Percentiles rank a stretch among this genome's conserved stretches.
phyloP scores from a whole-genome alignment of 1,284 basidiomycete genomes.

The Clitocybe nebularis region DNA sequence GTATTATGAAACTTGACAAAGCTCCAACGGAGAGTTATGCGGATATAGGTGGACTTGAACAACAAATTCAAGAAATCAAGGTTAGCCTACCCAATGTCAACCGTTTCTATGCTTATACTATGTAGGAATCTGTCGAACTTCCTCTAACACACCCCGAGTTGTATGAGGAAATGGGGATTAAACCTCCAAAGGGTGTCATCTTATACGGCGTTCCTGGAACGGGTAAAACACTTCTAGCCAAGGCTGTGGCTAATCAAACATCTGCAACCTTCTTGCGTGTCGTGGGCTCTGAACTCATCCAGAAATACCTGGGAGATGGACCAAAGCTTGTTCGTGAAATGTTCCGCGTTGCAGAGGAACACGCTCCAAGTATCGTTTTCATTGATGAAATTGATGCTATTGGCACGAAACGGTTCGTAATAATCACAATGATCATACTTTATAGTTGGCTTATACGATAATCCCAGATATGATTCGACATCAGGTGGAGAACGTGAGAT shows the following conservation, averaged over 20 bases:
- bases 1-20: constrained; percentile 98
- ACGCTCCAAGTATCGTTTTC: constrained; percentile 98
- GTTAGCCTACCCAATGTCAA: constrained; percentile 32
- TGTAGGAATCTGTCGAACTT: constrained; percentile 94
- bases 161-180: constrained; percentile 99
- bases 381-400: constrained; percentile 99
- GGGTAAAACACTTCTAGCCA: constrained; percentile 96
- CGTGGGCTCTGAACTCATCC: constrained; percentile 97
- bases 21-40: constrained; percentile 99
- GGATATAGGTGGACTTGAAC: constrained; percentile 95
- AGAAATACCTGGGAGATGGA: constrained; percentile 99
- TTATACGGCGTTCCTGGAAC: constrained; percentile 98
- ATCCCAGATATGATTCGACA: constrained; percentile 84
- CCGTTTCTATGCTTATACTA: background rate
- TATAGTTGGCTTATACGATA: constrained; percentile 1
- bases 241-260: constrained; percentile 98
- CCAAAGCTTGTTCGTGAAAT: constrained; percentile 97
- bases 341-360: constrained; percentile 96
- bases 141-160: constrained; percentile 97
- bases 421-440: constrained; percentile 1
- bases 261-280: constrained; percentile 98
- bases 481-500: constrained; percentile 98
- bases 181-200: constrained; percentile 98
- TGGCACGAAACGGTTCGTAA: constrained; percentile 88
- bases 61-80: constrained; percentile 99